Percentiles rank a stretch among this genome's conserved stretches.
Conservation (phyloP, 768 basidiomycete species). For the Termitomyces sp. region DNA sequence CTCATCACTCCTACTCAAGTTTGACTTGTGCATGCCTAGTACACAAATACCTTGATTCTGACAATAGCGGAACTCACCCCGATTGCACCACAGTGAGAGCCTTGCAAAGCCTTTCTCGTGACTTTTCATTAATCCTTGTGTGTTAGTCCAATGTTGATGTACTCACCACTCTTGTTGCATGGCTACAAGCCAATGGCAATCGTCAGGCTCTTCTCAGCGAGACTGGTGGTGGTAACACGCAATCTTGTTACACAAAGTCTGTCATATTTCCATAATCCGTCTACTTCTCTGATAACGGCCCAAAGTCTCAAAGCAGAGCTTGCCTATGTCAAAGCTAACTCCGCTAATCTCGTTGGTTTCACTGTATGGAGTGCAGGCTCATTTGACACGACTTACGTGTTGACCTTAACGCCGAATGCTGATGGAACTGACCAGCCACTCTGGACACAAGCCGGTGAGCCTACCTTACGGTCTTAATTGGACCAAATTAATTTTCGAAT, state of each 20-base stretch:
- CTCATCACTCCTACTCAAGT: background rate
- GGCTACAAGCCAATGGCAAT: conserved; percentile 28
- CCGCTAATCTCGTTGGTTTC: conserved; percentile 42
- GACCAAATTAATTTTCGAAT: background rate
- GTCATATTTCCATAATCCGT: background rate
- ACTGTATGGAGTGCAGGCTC: conserved; percentile 48
- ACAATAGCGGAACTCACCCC: conserved; percentile 36
- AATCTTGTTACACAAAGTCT: conserved; percentile 35
- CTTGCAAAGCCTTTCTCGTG: background rate
- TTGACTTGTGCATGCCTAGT: conserved; percentile 18
- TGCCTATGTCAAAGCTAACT: conserved; percentile 38
- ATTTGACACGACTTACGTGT: conserved; percentile 45
- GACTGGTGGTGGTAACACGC: conserved; percentile 50
- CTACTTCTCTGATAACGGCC: background rate
- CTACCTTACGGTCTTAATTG: background rate
- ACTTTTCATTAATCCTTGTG: background rate
- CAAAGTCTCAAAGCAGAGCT: conserved; percentile 35
- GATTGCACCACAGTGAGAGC: conserved; percentile 24
- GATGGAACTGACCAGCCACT: conserved; percentile 43
- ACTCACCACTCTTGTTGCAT: conserved; percentile 35
- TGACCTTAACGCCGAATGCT: conserved; percentile 41
- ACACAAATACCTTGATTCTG: conserved; percentile 57
- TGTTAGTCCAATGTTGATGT: conserved; percentile 35
- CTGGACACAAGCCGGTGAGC: conserved; percentile 35
- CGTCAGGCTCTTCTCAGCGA: conserved; percentile 35